Conservation (phyloP, 805 yeast genomes). For the Jamesozyma rosinii region DNA sequence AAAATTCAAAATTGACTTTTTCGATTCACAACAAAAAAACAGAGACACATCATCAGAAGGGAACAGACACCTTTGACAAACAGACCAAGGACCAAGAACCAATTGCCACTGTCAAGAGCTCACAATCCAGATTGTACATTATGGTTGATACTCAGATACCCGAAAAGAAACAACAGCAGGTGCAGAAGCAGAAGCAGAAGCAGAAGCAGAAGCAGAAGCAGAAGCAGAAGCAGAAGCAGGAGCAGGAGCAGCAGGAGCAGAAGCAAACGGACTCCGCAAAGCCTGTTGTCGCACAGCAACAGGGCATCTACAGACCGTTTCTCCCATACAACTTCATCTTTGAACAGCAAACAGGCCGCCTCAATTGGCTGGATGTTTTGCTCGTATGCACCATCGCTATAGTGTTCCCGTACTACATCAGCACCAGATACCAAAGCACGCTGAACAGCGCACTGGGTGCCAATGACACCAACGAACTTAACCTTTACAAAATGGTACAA, state of each 20-base stretch:
- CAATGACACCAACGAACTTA: conserved; percentile 4
- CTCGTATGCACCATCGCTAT: conserved; percentile 2
- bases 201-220: neutral
- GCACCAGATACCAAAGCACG: neutral
- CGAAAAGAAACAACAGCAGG: no score
- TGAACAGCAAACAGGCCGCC: conserved; percentile 8
- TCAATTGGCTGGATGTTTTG: conserved; percentile 7
- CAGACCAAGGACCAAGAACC: no score
- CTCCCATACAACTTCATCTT: conserved; percentile 9
- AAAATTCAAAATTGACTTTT: no score
- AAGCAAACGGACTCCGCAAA: no score
- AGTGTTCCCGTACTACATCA: neutral
- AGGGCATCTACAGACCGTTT: conserved; percentile 12
- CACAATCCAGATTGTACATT: no score
- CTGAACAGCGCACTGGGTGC: neutral
- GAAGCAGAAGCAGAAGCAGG: neutral
- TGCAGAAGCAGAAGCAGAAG: neutral
- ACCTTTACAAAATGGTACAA: conserved; percentile 3
- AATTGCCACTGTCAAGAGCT: no score
- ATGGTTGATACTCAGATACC: no score
- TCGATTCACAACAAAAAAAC: no score
- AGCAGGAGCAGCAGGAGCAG: neutral
- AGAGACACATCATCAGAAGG: no score
- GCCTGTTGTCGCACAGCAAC: neutral
- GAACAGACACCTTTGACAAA: no score